Conservation (phyloP, 2,329 filamentous ascomycete species). For the Dactylellina sp. region DNA sequence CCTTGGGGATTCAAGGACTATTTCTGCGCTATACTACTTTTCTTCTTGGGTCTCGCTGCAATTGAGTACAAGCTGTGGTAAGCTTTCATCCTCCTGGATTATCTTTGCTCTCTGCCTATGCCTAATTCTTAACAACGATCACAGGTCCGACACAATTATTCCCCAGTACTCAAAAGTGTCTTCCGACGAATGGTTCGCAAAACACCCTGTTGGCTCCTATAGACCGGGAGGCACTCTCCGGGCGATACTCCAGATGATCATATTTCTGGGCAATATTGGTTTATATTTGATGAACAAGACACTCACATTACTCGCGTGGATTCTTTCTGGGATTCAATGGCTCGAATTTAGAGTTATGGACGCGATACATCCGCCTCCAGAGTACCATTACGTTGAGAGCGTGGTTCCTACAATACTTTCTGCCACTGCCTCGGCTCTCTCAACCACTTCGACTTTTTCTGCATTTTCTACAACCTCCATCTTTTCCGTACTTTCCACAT, state of each 20-base stretch:
- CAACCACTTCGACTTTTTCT: neutral
- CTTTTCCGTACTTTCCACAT: too few relatives aligned
- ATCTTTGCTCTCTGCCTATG: slow-evolving; percentile 13
- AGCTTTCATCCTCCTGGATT: slow-evolving; percentile 6
- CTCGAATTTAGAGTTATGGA: slow-evolving; percentile 46
- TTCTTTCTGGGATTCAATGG: slow-evolving; percentile 44
- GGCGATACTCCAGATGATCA: slow-evolving; percentile 31
- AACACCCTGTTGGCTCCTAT: slow-evolving; percentile 42
- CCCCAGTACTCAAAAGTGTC: slow-evolving; percentile 49
- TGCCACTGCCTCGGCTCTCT: neutral
- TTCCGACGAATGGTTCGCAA: slow-evolving; percentile 55
- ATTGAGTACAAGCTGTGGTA: slow-evolving; percentile 54
- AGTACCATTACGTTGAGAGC: neutral
- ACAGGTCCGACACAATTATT: slow-evolving; percentile 56
- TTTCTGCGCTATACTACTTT: slow-evolving; percentile 38
- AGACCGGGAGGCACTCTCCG: slow-evolving; percentile 47
- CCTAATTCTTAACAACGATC: slow-evolving; percentile 23
- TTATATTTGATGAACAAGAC: slow-evolving; percentile 6
- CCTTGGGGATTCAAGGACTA: slow-evolving; percentile 51
- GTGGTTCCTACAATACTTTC: slow-evolving; percentile 1
- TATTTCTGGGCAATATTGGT: slow-evolving; percentile 17
- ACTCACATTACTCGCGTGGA: slow-evolving; percentile 23
- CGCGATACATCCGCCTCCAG: slow-evolving; percentile 19
- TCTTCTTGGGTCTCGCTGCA: slow-evolving; percentile 19
- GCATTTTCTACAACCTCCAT: too few relatives aligned